Evolutionary conservation across 2,329 filamentous ascomycete genomes (phyloP).

Genomic region (Epichloe glyceriae): DNA sequence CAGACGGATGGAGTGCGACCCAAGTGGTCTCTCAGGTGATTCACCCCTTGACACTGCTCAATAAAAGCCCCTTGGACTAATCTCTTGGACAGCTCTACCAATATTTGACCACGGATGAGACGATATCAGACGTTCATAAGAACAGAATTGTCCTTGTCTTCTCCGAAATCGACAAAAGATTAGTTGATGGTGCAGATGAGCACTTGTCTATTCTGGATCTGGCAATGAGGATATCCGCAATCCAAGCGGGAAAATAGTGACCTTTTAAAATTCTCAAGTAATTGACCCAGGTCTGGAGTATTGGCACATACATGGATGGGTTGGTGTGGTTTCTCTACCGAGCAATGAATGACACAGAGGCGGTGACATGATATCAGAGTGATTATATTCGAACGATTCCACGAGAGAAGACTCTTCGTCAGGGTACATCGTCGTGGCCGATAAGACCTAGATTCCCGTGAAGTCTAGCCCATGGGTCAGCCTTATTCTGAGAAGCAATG

Average conservation of each 20-base stretch:
- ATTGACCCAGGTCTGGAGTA: neutral
- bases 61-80: slow-evolving; percentile 6
- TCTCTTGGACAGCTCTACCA: slow-evolving; percentile 54
- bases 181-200: slow-evolving; percentile 92
- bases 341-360: neutral
- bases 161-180: slow-evolving; percentile 84
- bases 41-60: neutral
- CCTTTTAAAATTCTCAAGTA: neutral
- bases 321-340: neutral
- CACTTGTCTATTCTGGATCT: slow-evolving; percentile 84
- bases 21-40: slow-evolving; percentile 72
- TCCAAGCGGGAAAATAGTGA: slow-evolving; percentile 39
- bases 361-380: neutral
- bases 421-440: slow-evolving; percentile 20
- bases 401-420: neutral
- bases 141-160: slow-evolving; percentile 82
- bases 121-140: slow-evolving; percentile 73
- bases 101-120: slow-evolving; percentile 69
- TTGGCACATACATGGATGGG: neutral
- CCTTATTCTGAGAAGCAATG: slow-evolving; percentile 2
- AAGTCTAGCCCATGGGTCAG: slow-evolving; percentile 37
- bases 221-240: slow-evolving; percentile 64
- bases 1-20: slow-evolving; percentile 91
- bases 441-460: slow-evolving; percentile 43
- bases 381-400: neutral